These are phyloP conservation scores for Penicillium sp. DNA, from an alignment of 2,329 filamentous ascomycete species.

Conservation along the genomic window DNA sequence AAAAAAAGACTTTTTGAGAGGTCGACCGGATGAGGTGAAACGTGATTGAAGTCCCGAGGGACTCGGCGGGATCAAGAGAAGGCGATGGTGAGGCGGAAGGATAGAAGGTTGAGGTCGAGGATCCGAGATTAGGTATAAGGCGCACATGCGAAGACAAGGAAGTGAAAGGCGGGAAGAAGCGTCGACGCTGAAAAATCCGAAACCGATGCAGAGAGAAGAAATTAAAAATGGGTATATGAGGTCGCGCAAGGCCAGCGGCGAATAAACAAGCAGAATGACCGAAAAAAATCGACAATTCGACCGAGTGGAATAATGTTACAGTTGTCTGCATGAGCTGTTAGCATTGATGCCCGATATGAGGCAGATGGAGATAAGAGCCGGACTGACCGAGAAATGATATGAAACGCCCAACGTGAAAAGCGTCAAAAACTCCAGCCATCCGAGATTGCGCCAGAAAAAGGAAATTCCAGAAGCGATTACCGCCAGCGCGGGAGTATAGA, in stretches of 20 bases:
- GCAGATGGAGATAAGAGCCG: conserved; percentile 5
- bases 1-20: conserved; percentile 26
- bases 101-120: conserved; percentile 10
- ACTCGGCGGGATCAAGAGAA: conserved; percentile 12
- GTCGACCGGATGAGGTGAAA: conserved; percentile 9
- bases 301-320: conserved; percentile 33
- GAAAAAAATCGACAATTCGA: conserved; percentile 9
- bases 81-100: conserved; percentile 5
- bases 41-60: neutral
- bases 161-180: conserved; percentile 15
- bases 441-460: conserved; percentile 16
- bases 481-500: conserved; percentile 5
- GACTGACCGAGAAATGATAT: conserved; percentile 32
- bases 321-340: conserved; percentile 25
- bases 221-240: conserved; percentile 32
- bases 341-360: conserved; percentile 25
- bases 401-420: conserved; percentile 28
- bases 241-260: conserved; percentile 23
- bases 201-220: conserved; percentile 27
- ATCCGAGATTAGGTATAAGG: conserved; percentile 15
- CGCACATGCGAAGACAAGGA: conserved; percentile 13
- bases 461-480: conserved; percentile 2
- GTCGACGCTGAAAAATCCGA: conserved; percentile 30
- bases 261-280: conserved; percentile 22
- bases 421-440: conserved; percentile 23